These are phyloP conservation scores for Cercospora zeina DNA, from an alignment of 2,329 filamentous ascomycete genomes.

Conservation along the genomic window DNA sequence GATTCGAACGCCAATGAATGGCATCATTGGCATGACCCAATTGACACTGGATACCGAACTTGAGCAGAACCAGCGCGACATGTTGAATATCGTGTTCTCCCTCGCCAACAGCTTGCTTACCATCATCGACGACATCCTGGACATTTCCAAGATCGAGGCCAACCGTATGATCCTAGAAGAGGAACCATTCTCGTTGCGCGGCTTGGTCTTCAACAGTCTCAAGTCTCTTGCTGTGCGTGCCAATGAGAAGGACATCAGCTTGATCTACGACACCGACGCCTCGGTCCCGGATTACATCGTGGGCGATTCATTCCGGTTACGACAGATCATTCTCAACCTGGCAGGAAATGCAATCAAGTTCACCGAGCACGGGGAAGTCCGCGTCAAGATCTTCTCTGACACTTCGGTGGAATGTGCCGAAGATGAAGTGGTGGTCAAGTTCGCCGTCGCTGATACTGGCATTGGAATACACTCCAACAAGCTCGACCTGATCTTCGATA, in stretches of 20 bases:
- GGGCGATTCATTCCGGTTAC: conserved; percentile 91
- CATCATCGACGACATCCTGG: conserved; percentile 82
- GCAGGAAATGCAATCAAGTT: conserved; percentile 99
- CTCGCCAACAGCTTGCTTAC: conserved; percentile 93
- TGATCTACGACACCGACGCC: conserved; percentile 91
- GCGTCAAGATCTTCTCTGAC: conserved; percentile 80
- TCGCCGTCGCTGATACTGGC: conserved; percentile 91
- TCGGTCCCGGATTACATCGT: conserved; percentile 93
- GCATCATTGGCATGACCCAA: conserved; percentile 97
- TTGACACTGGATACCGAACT: conserved; percentile 90
- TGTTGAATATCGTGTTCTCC: conserved; percentile 97
- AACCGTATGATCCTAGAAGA: conserved; percentile 98
- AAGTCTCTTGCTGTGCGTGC: conserved; percentile 97
- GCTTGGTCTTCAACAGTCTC: conserved; percentile 93
- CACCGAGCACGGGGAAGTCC: conserved; percentile 94
- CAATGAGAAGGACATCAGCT: conserved; percentile 89
- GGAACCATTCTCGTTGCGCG: conserved; percentile 90
- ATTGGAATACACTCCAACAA: conserved; percentile 96
- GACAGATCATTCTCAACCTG: conserved; percentile 95
- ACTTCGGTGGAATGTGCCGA: conserved; percentile 64
- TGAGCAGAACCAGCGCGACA: conserved; percentile 92
- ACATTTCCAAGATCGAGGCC: conserved; percentile 80
- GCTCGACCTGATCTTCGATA: conserved; percentile 95
- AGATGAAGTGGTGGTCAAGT: conserved; percentile 90
- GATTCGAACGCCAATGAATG: conserved; percentile 96